Conservation (phyloP, 2,329 filamentous ascomycete genomes). For the Clathrospora elynae region DNA sequence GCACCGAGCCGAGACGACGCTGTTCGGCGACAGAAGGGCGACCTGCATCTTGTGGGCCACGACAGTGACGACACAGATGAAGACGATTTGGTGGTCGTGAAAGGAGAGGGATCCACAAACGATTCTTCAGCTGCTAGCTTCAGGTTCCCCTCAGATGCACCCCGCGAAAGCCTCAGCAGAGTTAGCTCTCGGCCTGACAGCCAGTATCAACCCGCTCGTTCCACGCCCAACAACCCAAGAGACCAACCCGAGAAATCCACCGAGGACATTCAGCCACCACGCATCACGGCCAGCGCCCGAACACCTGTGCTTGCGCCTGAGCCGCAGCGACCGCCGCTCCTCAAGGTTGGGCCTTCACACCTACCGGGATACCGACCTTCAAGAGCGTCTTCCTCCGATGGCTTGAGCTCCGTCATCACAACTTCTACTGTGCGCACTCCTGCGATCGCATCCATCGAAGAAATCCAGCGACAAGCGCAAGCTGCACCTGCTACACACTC, state of each 20-base stretch:
- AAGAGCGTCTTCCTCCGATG: constrained; percentile 54
- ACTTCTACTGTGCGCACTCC: constrained; percentile 42
- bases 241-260: constrained; percentile 32
- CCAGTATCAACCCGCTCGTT: constrained; percentile 29
- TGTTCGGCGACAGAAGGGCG: constrained; percentile 27
- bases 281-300: constrained; percentile 27
- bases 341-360: constrained; percentile 54
- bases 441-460: constrained; percentile 38
- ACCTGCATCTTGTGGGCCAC: constrained; percentile 33
- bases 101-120: constrained; percentile 27
- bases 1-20: constrained; percentile 24
- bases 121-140: constrained; percentile 32
- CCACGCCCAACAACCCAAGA: constrained; percentile 25
- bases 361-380: constrained; percentile 56
- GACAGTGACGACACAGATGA: constrained; percentile 44
- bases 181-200: constrained; percentile 33
- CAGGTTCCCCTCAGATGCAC: constrained; percentile 27
- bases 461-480: constrained; percentile 32
- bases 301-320: constrained; percentile 34
- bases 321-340: constrained; percentile 48
- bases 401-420: constrained; percentile 47
- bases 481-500: constrained; percentile 37
- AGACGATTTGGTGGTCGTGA: constrained; percentile 37
- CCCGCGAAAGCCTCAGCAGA: constrained; percentile 28
- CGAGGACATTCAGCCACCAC: constrained; percentile 29